These are phyloP conservation scores for Coleophoma crateriformis DNA, from an alignment of 2,329 filamentous ascomycete genomes.

Conservation along the genomic window DNA sequence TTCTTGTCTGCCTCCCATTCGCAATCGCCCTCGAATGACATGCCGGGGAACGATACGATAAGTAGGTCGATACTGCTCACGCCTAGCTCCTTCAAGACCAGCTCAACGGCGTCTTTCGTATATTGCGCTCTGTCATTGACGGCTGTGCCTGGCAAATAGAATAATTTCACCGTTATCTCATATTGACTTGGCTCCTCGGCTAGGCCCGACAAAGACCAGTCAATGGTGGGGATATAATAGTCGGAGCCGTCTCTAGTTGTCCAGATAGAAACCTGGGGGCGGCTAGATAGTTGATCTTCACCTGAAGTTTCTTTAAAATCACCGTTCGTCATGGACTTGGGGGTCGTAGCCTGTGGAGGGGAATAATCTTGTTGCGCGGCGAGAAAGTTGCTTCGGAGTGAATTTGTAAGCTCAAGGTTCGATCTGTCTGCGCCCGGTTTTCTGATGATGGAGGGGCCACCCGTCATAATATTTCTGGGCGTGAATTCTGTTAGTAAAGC, in stretches of 20 bases:
- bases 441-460: constrained; percentile 77
- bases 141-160: constrained; percentile 74
- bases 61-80: constrained; percentile 76
- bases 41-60: constrained; percentile 87
- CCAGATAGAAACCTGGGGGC: constrained; percentile 47
- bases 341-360: constrained; percentile 25
- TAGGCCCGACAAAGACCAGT: constrained; percentile 65
- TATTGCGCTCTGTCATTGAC: constrained; percentile 61
- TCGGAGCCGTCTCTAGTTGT: constrained; percentile 55
- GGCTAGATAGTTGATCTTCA: constrained; percentile 20
- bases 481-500: constrained; percentile 7
- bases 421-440: constrained; percentile 75
- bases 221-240: constrained; percentile 73
- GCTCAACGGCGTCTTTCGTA: constrained; percentile 69
- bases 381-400: constrained; percentile 77
- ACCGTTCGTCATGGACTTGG: constrained; percentile 30
- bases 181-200: constrained; percentile 80
- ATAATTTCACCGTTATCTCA: constrained; percentile 92
- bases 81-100: constrained; percentile 76
- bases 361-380: constrained; percentile 63
- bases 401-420: constrained; percentile 87
- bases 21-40: constrained; percentile 90
- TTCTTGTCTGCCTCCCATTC: constrained; percentile 67
- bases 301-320: constrained; percentile 25
- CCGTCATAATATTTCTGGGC: constrained; percentile 53